A percentile compares a stretch with the other conserved stretches of the same genome.
These are phyloP conservation scores for Magnolia sinica DNA, from an alignment of 164 flowering plant species.

Conservation along the genomic window DNA sequence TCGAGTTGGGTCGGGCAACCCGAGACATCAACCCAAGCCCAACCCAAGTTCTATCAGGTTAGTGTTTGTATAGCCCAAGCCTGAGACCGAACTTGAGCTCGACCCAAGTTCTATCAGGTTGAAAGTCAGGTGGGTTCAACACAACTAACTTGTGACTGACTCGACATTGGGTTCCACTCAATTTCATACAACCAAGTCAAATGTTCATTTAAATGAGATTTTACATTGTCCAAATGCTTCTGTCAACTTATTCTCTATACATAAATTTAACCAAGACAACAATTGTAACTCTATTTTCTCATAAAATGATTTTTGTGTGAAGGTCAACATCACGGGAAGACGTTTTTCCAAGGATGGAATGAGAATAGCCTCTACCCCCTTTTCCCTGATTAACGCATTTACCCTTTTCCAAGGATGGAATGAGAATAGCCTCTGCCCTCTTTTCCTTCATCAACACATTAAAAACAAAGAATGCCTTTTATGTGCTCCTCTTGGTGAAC, in stretches of 20 bases:
- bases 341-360: constrained; percentile 1
- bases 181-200: too few species aligned
- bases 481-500: background rate
- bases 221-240: background rate
- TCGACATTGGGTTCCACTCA: constrained; percentile 2
- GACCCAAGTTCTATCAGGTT: too few species aligned
- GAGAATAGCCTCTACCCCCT: background rate
- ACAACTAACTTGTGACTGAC: too few species aligned
- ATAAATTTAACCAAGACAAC: background rate
- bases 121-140: too few species aligned
- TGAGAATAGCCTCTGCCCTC: background rate
- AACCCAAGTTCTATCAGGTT: too few species aligned
- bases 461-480: background rate
- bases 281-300: background rate
- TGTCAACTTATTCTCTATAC: background rate
- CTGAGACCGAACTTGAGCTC: too few species aligned
- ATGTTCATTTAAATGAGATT: background rate
- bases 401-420: constrained; percentile 1
- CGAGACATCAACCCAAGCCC: too few species aligned
- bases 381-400: background rate
- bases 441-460: background rate
- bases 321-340: background rate
- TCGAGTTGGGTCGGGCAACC: too few species aligned
- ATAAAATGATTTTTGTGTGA: background rate
- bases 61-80: too few species aligned